A percentile compares a stretch with the other conserved stretches of the same genome.
These are phyloP conservation scores for Kluyveromyces wickerhamii DNA, from an alignment of 805 yeast genomes.

Conservation along the genomic window DNA sequence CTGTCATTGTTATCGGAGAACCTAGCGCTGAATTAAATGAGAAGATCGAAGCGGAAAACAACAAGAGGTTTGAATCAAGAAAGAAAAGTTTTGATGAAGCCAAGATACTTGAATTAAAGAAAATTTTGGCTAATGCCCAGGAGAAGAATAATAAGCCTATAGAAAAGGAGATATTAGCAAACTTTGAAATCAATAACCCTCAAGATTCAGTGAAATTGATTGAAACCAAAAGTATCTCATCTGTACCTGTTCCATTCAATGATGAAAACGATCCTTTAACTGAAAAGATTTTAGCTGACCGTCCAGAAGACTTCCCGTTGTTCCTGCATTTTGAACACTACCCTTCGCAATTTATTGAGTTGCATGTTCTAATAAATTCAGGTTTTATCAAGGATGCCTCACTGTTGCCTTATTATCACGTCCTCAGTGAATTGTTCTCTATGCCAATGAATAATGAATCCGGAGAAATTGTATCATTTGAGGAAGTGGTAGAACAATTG, in stretches of 20 bases:
- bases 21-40: constrained; percentile 58
- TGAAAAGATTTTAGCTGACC: constrained; percentile 18
- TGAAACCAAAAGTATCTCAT: constrained; percentile 54
- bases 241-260: constrained; percentile 39
- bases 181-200: constrained; percentile 69
- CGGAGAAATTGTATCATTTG: constrained; percentile 55
- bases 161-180: constrained; percentile 55
- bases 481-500: constrained; percentile 64
- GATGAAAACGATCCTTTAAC: constrained; percentile 28
- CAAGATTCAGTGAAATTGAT: constrained; percentile 61
- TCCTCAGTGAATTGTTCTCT: constrained; percentile 60
- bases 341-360: constrained; percentile 68
- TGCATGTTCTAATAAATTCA: constrained; percentile 55
- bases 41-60: constrained; percentile 41
- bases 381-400: constrained; percentile 38
- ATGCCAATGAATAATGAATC: constrained; percentile 60
- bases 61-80: constrained; percentile 42
- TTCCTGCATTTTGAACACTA: constrained; percentile 73
- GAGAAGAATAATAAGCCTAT: constrained; percentile 64
- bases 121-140: constrained; percentile 54
- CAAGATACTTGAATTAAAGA: constrained; percentile 48
- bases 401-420: constrained; percentile 55
- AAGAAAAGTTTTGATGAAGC: constrained; percentile 44
- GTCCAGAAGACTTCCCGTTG: constrained; percentile 50
- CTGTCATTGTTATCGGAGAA: constrained; percentile 58